Conservation (phyloP, 1,139 yeast genomes). For the Groenewaldozyma auringiensis region DNA sequence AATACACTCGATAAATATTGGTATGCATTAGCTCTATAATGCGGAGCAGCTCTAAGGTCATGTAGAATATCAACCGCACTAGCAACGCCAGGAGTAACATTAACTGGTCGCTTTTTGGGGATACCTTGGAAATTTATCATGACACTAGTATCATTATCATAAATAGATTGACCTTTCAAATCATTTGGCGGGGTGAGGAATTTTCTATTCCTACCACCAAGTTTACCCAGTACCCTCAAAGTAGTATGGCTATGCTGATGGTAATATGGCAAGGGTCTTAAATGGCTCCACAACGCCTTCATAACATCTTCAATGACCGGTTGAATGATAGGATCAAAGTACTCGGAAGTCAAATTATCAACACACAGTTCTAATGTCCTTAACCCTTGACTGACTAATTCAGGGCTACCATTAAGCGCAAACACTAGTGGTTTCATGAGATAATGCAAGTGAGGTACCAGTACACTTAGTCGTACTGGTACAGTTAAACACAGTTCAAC, state of each 20-base stretch:
- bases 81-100: slow-evolving; percentile 74
- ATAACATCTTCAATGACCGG: slow-evolving; percentile 92
- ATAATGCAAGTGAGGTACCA: slow-evolving; percentile 86
- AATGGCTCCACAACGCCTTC: slow-evolving; percentile 86
- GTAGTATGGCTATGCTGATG: slow-evolving; percentile 95
- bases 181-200: slow-evolving; percentile 69
- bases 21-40: slow-evolving; percentile 72
- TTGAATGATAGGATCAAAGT: slow-evolving; percentile 92
- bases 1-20: slow-evolving; percentile 60
- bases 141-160: slow-evolving; percentile 65
- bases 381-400: slow-evolving; percentile 86
- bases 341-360: slow-evolving; percentile 91
- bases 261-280: slow-evolving; percentile 83
- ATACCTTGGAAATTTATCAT: slow-evolving; percentile 66
- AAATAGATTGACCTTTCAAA: slow-evolving; percentile 47
- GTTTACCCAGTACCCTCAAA: slow-evolving; percentile 81
- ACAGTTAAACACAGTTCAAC: slow-evolving; percentile 93
- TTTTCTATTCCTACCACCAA: slow-evolving; percentile 92
- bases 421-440: slow-evolving; percentile 85
- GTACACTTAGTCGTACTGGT: slow-evolving; percentile 85
- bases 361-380: slow-evolving; percentile 94
- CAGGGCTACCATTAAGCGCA: slow-evolving; percentile 87
- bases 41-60: slow-evolving; percentile 55
- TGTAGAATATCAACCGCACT: slow-evolving; percentile 62
- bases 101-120: slow-evolving; percentile 52